Evolutionary conservation across 1,139 yeast genomes (phyloP), one percentile per base, ranked within the genome.

Genomic region (Kodamaea arcana): DNA sequence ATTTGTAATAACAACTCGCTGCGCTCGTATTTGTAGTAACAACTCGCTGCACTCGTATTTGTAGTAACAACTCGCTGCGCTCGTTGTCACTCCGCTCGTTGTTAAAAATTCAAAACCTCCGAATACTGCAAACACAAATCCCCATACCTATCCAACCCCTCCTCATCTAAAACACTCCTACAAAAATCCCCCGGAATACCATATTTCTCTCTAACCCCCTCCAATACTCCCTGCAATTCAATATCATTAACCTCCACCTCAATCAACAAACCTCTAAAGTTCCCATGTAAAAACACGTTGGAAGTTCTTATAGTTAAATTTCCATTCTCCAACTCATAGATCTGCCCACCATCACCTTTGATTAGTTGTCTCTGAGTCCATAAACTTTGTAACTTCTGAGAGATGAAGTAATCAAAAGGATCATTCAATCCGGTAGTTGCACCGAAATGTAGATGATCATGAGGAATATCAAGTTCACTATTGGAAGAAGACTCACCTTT

Each of bases 281-380:
- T 71, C 2, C 94, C 94, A 52, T 83, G 92, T 12, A 84, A 62
- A 37, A 80, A 78, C 34, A 84, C 77, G 48, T 85, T 86, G 20
- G 84, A 80, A 0, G 88, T 75, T 34, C 86, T 62, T n/a, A 71
- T 66, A 8, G 54, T 54, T 41, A 70, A 51, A 33, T 67, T 65
- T 3, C 72, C 72, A 42, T 71, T 72, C 38, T 69, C 75, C 13
- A 76, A 48, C 41, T 69, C 66, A 49, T 81, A 83, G 2, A 77
- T 73, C 35, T 74, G 74, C 1, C 86, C 86, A 4, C 92, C 92
- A 42, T 83, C 92, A 2, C 94, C 94, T 44, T 77, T 74, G 30
- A 84, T 71, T n/a, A 76, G 66, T 54, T 85, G 95, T 40, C 85
- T 65, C 36, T 77, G 69, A 1, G 69, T 62, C 95, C 95, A 86